phyloP scores from a whole-genome alignment of 495 filamentous ascomycete genomes.

The Bacidia rubella region DNA sequence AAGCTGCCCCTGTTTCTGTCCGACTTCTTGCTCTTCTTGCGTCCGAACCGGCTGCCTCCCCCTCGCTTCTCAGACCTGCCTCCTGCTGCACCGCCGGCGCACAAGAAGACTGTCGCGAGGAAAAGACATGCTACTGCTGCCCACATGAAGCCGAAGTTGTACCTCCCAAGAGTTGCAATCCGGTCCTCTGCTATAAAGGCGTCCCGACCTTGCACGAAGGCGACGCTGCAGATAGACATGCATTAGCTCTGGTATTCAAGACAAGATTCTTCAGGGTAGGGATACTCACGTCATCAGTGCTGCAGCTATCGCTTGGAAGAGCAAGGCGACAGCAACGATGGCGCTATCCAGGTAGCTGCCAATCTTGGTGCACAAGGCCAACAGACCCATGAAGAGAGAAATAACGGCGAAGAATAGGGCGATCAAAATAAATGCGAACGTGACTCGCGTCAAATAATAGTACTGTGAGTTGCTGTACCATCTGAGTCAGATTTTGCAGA shows the following conservation, averaged over 20 bases:
- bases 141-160: conserved; percentile 82
- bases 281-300: conserved; percentile 63
- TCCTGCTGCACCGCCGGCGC: conserved; percentile 28
- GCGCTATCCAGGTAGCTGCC: conserved; percentile 47
- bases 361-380: conserved; percentile 47
- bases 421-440: conserved; percentile 60
- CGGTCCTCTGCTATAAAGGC: conserved; percentile 47
- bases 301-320: conserved; percentile 50
- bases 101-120: conserved; percentile 57
- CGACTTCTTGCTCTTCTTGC: conserved; percentile 24
- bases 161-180: conserved; percentile 47
- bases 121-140: conserved; percentile 55
- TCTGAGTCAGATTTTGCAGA: background rate
- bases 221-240: conserved; percentile 35
- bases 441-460: conserved; percentile 53
- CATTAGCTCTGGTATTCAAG: too few species aligned
- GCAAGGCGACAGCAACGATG: conserved; percentile 38
- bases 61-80: conserved; percentile 18
- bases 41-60: conserved; percentile 19
- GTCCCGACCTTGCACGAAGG: conserved; percentile 64
- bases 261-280: too few species aligned
- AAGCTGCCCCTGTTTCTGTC: conserved; percentile 31
- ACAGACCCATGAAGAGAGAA: conserved; percentile 46
- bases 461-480: conserved; percentile 26
- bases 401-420: conserved; percentile 49